Evolutionary conservation across 176 grass and related monocot genomes (phyloP), one percentile per base, ranked within the genome.

Genomic region (Puya raimondii): DNA sequence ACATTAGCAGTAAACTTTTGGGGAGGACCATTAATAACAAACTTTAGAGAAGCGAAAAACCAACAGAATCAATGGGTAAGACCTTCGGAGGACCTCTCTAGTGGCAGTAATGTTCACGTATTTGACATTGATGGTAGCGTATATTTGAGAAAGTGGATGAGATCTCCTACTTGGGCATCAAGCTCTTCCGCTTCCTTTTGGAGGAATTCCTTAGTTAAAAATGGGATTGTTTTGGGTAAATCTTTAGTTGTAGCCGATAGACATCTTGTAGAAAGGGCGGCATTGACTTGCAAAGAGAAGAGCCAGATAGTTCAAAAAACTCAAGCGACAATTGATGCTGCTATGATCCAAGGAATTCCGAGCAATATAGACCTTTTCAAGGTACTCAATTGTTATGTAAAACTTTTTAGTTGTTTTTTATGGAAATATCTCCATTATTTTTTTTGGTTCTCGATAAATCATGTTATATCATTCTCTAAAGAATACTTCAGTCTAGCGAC

Each of bases 341-440:
- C 93, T 71, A 92, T 86, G 69, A 87, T 96, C 33, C 72, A 97
- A 97, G 93, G 93, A 73, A 97, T 97, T 82, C 93, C 93, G 81
- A 90, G 89, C 79, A 97, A 97, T 79, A 97, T 97, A 79, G 89
- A 92, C 76, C 89, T 97, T 81, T 97, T 96, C 90, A 96, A 96
- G 93, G 83, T 96, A 83, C 47, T 61, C 72, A 56, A 53, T 10
- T 64, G 51, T 63, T 48, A 12, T 14, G 23, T 26, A 51, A 25
- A 21, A 13, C 0, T 42, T 64, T 64, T 65, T 33, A 67, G 12
- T 6, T 58, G 18, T 73, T 16, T 9, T 47, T 78, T 74, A 16
- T 2, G 33, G 33, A 42, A 27, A 67, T 14, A 67, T 16, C 4
- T 13, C 12, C 15, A 15, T 67, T 48, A 67, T 9, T 13, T 67